Evolutionary conservation across 257 asterid species (phyloP).

Genomic region (Gynochthodes officinalis): DNA sequence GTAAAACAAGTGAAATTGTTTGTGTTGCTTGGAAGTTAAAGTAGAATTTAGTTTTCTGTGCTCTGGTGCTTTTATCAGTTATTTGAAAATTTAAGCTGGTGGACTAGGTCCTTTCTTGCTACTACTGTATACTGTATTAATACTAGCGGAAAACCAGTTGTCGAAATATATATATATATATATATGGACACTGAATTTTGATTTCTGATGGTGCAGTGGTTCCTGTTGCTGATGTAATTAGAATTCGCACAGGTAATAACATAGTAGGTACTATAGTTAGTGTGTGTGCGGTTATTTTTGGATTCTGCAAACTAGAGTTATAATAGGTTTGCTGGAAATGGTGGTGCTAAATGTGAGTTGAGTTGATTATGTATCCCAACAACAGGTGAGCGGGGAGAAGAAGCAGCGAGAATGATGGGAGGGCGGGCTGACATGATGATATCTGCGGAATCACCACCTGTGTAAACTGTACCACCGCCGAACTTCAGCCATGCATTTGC

Average conservation of each 20-base stretch:
- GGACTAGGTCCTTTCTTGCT: too few relatives aligned
- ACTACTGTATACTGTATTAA: not conserved
- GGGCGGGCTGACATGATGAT: constrained; percentile 65
- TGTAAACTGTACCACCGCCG: not conserved
- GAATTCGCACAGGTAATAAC: constrained; percentile 85
- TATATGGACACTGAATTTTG: constrained; percentile 1
- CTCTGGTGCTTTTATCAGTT: not conserved
- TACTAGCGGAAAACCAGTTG: not conserved
- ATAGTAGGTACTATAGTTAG: too few relatives aligned
- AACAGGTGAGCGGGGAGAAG: constrained; percentile 86
- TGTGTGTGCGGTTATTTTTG: too few relatives aligned
- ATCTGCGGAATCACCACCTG: not conserved
- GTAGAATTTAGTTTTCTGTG: not conserved
- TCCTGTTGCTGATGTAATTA: constrained; percentile 75
- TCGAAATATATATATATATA: not conserved
- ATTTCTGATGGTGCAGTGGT: constrained; percentile 56
- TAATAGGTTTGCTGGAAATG: not conserved
- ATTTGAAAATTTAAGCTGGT: too few relatives aligned
- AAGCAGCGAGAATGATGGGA: constrained; percentile 88
- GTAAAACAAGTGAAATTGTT: too few relatives aligned
- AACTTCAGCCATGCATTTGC: too few relatives aligned
- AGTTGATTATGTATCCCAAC: not conserved
- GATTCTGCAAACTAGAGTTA: not conserved
- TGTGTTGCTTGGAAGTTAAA: too few relatives aligned
- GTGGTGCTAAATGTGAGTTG: not conserved